These are phyloP conservation scores for Onygenales sp. DNA, from an alignment of 2,329 filamentous ascomycete genomes.

Conservation along the genomic window DNA sequence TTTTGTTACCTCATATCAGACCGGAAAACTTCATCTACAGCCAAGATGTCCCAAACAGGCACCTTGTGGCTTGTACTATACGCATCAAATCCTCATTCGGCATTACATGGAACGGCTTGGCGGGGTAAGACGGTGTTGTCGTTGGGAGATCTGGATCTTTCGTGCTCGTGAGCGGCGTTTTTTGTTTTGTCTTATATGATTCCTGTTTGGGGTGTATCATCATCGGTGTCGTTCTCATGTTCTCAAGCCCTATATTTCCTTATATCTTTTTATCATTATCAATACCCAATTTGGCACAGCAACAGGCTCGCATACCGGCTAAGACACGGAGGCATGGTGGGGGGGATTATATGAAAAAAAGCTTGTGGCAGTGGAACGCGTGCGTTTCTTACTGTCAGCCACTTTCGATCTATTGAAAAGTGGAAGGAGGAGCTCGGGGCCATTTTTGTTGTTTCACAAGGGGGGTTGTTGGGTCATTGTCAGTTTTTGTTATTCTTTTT, in stretches of 20 bases:
- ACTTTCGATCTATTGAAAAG: slow-evolving; percentile 7
- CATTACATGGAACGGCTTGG: slow-evolving; percentile 9
- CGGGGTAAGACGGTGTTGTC: slow-evolving; percentile 7
- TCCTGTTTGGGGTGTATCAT: slow-evolving; percentile 4
- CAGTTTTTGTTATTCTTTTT: not conserved
- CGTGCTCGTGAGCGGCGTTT: slow-evolving; percentile 7
- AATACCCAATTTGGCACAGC: slow-evolving; percentile 2
- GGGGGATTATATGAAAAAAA: slow-evolving; percentile 4
- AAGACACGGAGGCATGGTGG: not conserved
- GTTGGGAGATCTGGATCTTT: slow-evolving; percentile 1
- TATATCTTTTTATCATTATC: slow-evolving; percentile 10
- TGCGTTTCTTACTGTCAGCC: slow-evolving; percentile 9
- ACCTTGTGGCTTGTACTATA: slow-evolving; percentile 3
- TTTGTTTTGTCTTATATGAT: slow-evolving; percentile 2
- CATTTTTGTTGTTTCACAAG: not conserved
- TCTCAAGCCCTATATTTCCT: slow-evolving; percentile 2
- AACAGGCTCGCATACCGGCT: slow-evolving; percentile 1
- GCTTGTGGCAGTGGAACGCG: slow-evolving; percentile 7
- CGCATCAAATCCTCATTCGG: not conserved
- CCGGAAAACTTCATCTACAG: slow-evolving; percentile 1
- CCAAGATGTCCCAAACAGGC: not conserved
- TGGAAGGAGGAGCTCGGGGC: slow-evolving; percentile 6
- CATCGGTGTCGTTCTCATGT: not conserved
- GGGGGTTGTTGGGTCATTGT: not conserved
- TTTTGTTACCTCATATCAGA: not conserved